phyloP scores from a whole-genome alignment of 1,284 basidiomycete species.

The Cutaneotrichosporon cyanovorans region DNA sequence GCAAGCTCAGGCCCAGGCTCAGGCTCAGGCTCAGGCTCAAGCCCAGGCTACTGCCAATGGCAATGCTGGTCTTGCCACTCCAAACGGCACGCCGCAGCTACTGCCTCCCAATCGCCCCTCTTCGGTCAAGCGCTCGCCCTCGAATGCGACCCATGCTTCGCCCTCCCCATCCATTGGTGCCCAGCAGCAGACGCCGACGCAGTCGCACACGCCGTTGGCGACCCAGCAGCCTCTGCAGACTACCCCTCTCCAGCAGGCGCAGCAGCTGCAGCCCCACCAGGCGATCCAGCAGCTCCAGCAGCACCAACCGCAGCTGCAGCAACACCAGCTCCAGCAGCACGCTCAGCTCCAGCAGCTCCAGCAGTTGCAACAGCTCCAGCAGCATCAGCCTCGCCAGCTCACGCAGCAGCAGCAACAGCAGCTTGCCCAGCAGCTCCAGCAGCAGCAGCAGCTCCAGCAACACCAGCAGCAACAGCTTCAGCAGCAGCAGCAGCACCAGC shows the following conservation, averaged over 20 bases:
- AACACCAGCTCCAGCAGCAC: neutral
- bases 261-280: slow-evolving; percentile 5
- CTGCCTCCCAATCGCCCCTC: slow-evolving; percentile 10
- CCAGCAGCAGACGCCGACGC: slow-evolving; percentile 7
- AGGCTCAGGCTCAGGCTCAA: slow-evolving; percentile 7
- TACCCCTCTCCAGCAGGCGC: neutral
- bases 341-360: neutral
- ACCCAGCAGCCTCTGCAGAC: neutral
- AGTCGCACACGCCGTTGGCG: slow-evolving; percentile 3
- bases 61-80: slow-evolving; percentile 3
- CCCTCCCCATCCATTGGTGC: neutral
- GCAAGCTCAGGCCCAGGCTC: slow-evolving; percentile 9
- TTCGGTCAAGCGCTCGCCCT: slow-evolving; percentile 11
- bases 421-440: slow-evolving; percentile 3
- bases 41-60: slow-evolving; percentile 8
- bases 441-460: neutral
- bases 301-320: slow-evolving; percentile 2
- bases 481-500: slow-evolving; percentile 6
- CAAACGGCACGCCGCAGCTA: slow-evolving; percentile 11
- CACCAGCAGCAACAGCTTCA: neutral
- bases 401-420: neutral
- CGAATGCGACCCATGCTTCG: neutral
- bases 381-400: slow-evolving; percentile 1
- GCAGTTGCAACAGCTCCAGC: slow-evolving; percentile 4
- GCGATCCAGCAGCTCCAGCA: neutral